phyloP scores from a whole-genome alignment of 805 yeast genomes.

The Cyberlindnera veronae region DNA sequence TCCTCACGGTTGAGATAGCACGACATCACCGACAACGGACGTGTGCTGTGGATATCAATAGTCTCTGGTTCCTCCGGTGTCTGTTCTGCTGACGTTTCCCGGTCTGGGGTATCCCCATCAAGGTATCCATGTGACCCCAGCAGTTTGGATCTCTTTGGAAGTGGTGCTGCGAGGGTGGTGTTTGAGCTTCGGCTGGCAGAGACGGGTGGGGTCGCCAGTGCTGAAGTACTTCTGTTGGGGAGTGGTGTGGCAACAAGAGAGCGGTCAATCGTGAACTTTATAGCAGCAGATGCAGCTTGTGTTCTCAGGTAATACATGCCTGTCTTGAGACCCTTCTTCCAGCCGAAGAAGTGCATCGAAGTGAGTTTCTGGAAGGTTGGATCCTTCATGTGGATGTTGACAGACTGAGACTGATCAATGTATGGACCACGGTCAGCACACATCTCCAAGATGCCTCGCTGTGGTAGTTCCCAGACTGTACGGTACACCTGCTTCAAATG shows the following conservation, averaged over 20 bases:
- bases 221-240: background rate
- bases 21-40: slow-evolving; percentile 1
- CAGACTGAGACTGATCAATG: slow-evolving; percentile 87
- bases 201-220: background rate
- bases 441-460: slow-evolving; percentile 79
- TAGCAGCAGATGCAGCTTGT: slow-evolving; percentile 95
- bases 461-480: slow-evolving; percentile 96
- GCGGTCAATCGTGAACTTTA: slow-evolving; percentile 67
- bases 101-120: background rate
- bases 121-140: no score
- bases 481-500: slow-evolving; percentile 76
- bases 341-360: slow-evolving; percentile 94
- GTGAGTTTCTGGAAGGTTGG: slow-evolving; percentile 96
- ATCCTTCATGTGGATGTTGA: slow-evolving; percentile 78
- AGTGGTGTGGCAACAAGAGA: background rate
- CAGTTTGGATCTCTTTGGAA: no score
- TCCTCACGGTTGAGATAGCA: slow-evolving; percentile 1
- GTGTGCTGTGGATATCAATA: slow-evolving; percentile 5
- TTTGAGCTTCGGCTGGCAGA: background rate
- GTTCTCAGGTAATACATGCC: slow-evolving; percentile 97
- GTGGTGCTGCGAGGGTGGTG: no score
- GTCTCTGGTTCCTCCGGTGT: background rate
- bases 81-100: background rate
- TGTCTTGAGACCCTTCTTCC: slow-evolving; percentile 95
- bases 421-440: slow-evolving; percentile 80